These are phyloP conservation scores for Citrus unshiu DNA, from an alignment of 345 rosid species.

Conservation along the genomic window DNA sequence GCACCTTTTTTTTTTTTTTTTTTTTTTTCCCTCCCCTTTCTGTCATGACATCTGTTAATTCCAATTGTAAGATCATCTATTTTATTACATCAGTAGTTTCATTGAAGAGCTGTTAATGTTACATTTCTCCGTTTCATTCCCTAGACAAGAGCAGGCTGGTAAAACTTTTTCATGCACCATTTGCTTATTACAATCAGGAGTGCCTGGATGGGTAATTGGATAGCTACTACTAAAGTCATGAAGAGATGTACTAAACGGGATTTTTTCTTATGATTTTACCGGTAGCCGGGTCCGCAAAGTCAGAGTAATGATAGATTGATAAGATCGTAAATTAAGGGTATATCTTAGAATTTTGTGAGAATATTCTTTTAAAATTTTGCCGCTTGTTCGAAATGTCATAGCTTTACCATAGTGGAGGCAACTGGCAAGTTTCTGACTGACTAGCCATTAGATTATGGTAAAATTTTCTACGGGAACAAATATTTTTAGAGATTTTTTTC, in stretches of 20 bases:
- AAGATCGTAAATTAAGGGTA: neutral
- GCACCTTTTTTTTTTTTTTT: neutral
- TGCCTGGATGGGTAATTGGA: neutral
- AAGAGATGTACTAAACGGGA: neutral
- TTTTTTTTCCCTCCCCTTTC: neutral
- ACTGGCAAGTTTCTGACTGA: neutral
- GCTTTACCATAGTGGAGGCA: neutral
- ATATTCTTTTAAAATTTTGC: neutral
- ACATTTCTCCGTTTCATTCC: neutral
- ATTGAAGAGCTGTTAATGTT: neutral
- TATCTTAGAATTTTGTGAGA: neutral
- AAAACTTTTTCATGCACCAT: neutral
- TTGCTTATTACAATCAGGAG: neutral
- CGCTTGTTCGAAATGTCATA: neutral
- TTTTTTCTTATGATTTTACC: neutral
- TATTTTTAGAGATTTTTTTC: too few species aligned
- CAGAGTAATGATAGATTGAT: neutral
- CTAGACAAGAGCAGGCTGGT: too few species aligned
- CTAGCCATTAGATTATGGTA: neutral
- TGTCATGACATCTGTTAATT: neutral
- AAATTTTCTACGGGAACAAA: too few species aligned
- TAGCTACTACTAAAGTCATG: neutral
- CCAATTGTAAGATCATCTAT: neutral
- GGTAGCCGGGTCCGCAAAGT: neutral
- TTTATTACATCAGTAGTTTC: neutral